These are phyloP conservation scores for Solanum etuberosum DNA, from an alignment of 257 asterid species.

Conservation along the genomic window DNA sequence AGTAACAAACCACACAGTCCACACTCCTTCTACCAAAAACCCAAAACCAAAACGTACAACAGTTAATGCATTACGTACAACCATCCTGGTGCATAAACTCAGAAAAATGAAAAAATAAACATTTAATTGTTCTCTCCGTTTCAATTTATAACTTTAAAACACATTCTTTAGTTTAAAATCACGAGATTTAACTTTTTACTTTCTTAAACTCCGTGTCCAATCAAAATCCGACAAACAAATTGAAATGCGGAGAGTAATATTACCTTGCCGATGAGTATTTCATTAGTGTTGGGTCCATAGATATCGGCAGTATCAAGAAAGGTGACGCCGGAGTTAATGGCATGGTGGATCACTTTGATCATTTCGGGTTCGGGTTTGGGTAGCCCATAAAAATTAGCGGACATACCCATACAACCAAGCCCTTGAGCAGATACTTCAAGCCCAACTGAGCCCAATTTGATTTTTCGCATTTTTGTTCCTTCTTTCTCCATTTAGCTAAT, in stretches of 20 bases:
- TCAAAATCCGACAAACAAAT: rapidly evolving
- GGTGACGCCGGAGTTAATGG: conserved; percentile 26
- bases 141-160: too few relatives aligned
- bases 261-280: conserved; percentile 29
- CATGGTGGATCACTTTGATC: conserved; percentile 31
- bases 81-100: not conserved
- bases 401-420: conserved; percentile 40
- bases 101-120: not conserved
- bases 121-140: too few relatives aligned
- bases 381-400: conserved; percentile 18
- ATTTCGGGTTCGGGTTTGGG: conserved; percentile 35
- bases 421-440: conserved; percentile 31
- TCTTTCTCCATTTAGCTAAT: not conserved
- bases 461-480: conserved; percentile 5
- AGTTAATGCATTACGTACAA: not conserved
- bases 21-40: not conserved
- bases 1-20: not conserved
- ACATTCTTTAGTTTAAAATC: not conserved
- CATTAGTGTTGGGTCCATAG: conserved; percentile 32
- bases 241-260: not conserved
- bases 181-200: not conserved
- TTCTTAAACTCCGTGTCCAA: rapidly evolving
- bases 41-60: not conserved
- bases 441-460: conserved; percentile 28
- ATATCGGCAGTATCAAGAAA: conserved; percentile 27